Evolutionary conservation across 2,329 filamentous ascomycete species (phyloP).

Genomic region (Grosmannia serpens): DNA sequence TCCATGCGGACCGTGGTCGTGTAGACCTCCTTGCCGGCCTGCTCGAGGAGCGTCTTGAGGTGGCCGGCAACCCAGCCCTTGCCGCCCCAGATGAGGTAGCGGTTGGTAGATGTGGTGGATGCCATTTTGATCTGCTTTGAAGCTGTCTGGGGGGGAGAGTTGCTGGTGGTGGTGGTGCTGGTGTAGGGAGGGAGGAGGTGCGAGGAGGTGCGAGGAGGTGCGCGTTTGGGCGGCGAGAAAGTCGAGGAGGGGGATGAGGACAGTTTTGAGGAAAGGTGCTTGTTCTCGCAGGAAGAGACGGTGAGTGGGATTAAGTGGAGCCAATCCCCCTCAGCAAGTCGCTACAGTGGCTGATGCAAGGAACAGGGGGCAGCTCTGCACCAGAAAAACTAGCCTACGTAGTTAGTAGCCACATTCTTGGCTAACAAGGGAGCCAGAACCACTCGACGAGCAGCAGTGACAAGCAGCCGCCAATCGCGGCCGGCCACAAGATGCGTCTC

Average conservation of each 20-base stretch:
- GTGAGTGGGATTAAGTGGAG: background rate
- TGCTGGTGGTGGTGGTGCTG: background rate
- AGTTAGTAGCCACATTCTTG: background rate
- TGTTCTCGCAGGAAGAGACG: background rate
- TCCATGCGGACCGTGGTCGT: slow-evolving; percentile 55
- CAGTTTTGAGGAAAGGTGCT: background rate
- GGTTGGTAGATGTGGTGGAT: slow-evolving; percentile 18
- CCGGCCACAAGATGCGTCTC: background rate
- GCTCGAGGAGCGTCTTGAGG: slow-evolving; percentile 44
- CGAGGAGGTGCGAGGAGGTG: background rate
- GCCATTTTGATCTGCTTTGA: slow-evolving; percentile 9
- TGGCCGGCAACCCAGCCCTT: slow-evolving; percentile 53
- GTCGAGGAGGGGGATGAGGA: background rate
- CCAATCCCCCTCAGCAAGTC: background rate
- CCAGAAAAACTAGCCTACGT: too few relatives aligned
- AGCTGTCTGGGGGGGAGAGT: background rate
- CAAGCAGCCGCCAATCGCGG: background rate
- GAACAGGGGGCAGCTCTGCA: background rate
- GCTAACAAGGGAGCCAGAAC: background rate
- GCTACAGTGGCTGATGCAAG: background rate
- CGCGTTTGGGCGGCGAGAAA: background rate
- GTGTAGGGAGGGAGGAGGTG: too few relatives aligned
- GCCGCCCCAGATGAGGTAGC: slow-evolving; percentile 54
- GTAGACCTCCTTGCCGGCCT: slow-evolving; percentile 48
- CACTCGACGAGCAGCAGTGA: background rate